Base-by-base conservation (phyloP, 768 basidiomycete genomes). In the Auricularia auricula-judae region DNA sequence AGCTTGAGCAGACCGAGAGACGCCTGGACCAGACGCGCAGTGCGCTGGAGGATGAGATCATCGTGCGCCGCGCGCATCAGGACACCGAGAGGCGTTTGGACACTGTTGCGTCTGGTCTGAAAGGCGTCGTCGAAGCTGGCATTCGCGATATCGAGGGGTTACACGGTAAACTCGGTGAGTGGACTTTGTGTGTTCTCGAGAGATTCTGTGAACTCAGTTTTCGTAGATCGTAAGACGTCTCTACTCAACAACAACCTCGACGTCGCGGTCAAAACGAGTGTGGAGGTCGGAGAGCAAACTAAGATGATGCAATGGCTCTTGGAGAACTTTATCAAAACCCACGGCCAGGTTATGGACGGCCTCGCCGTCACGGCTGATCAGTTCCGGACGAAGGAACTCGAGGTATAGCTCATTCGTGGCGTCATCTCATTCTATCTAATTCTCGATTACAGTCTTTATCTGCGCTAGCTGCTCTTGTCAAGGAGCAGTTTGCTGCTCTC, bases 91-190 rank as follows among this genome's bases (percentile, higher is more conserved):
- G 73, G 18, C 76, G 75, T 61, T 72, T 97, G 56, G 84, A 96
- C 68, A 75, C 74, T n/a, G 85, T 95, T 3, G 94, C 95, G 0
- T 75, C 72, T 29, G 83, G 81, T 2, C 74, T 96, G 65, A 90
- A 85, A 73, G 78, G 78, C 54, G 82, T 86, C 21, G 84, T 84
- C 0, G 74, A 79, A n/a, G 84, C 92, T 67, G 86, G 86, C 65
- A 76, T 91, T 18, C 78, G 78, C 7, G 91, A 97, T 71, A 78
- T 95, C 43, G 72, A 73, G 1, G 83, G 84, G 0, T 75, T 95
- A 29, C 91, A 93, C 67, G 84, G 84, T 53, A 97, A 96, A 75
- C 82, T 97, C 58, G 89, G 93, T 93, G 70, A 70, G 84, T 70
- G 33, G 33, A 33, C 3, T 36, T 4, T 33, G 16, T 5, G 18